A percentile compares a stretch with the other conserved stretches of the same genome.
Evolutionary conservation across 2,329 filamentous ascomycete species (phyloP).

Genomic region (Pyricularia sp.): DNA sequence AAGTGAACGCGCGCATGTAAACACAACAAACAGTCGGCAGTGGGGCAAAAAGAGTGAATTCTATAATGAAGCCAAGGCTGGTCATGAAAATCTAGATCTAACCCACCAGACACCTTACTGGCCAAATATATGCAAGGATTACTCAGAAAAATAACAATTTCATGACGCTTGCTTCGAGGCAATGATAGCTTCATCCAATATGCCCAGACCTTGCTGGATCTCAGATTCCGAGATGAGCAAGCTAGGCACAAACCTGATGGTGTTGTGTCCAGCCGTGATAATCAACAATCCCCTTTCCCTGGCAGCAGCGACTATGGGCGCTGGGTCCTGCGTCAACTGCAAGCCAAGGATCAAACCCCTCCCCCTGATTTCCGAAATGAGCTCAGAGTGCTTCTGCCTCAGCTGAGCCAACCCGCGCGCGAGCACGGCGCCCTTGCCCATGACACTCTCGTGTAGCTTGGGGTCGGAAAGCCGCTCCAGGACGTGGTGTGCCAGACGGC

Average conservation of each 20-base stretch:
- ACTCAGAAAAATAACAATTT: not conserved
- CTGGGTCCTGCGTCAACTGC: slow-evolving; percentile 64
- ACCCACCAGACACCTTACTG: not conserved
- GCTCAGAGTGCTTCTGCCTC: slow-evolving; percentile 41
- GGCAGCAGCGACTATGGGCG: slow-evolving; percentile 67
- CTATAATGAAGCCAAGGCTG: not conserved
- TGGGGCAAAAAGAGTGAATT: not conserved
- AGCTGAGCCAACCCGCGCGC: slow-evolving; percentile 32
- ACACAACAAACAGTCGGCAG: not conserved
- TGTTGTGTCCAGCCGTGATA: slow-evolving; percentile 89
- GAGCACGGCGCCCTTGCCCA: slow-evolving; percentile 47
- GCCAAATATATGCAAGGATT: not conserved
- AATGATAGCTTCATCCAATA: slow-evolving; percentile 55
- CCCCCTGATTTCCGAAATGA: slow-evolving; percentile 70
- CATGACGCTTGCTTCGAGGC: slow-evolving; percentile 18
- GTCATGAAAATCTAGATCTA: not conserved
- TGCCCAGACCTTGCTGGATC: slow-evolving; percentile 63
- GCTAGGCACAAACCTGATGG: slow-evolving; percentile 80
- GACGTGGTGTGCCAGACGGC: slow-evolving; percentile 74
- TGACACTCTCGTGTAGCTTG: slow-evolving; percentile 55
- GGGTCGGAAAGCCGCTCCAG: slow-evolving; percentile 62
- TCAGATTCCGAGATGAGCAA: slow-evolving; percentile 68
- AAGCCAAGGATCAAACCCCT: slow-evolving; percentile 76
- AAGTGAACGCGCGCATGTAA: no score
- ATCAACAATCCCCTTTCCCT: slow-evolving; percentile 77